Evolutionary conservation across 1,139 yeast genomes (phyloP), one percentile per base, ranked within the genome.

Genomic region (Nadsonia commutata): DNA sequence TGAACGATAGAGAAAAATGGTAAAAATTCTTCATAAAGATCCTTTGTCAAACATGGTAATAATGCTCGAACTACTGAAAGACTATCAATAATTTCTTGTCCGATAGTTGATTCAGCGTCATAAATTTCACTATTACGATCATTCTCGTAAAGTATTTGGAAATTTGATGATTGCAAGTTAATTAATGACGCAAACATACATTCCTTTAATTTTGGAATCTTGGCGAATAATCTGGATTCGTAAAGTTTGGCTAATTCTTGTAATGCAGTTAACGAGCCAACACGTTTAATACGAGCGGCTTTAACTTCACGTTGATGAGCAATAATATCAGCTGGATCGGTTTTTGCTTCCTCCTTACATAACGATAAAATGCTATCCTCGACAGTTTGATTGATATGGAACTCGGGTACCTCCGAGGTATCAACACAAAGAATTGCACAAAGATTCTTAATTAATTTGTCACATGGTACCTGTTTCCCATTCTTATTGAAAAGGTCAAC

Each of bases 381-480:
- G 46, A 71, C 69, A 11, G 65, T 64, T 40, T 74, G 72, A 56
- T 84, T 82, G 41, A 83, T 80, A 27, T 71, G 71, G 56, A 84
- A 90, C 56, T 86, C 97, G 2, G 98, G 98, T 31, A 90, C 96
- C 59, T 88, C 97, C 4, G 93, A 75, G 0, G 95, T 85, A 59
- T 90, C 98, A 37, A 88, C 96, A 65, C 98, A 90, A 41, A 90
- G 60, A 57, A 90, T 90, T 1, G 94, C 95, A 63, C 96, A 84
- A 45, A 93, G 66, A 56, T 93, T 93, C 57, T 85, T 88, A 43
- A 84, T 75, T 51, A 90, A 80, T 57, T 90, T 93, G 53, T 85
- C 94, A 2, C 90, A 79, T 2, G 93, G 94, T 37, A 78, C 78
- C 18, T 61, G 61, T 54, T 88, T 86, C 9, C 75, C 77, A 11